Base-by-base conservation (phyloP, 202 grass and related monocot species). In the Brachypodium distachyon region DNA sequence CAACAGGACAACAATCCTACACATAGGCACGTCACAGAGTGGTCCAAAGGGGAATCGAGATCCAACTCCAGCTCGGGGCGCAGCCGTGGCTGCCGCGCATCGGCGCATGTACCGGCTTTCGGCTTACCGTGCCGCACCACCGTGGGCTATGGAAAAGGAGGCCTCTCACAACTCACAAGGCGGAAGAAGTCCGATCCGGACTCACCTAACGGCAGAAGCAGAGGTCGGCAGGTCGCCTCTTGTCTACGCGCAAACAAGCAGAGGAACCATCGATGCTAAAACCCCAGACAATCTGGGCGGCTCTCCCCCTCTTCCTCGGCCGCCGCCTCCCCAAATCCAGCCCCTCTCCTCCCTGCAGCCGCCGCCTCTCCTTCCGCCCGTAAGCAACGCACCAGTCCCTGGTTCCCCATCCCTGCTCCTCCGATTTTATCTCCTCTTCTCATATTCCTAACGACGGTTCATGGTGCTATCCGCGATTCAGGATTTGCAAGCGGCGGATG, bases 401-500 rank as follows among this genome's bases (percentile, higher is more conserved):
- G 26, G 71, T 34, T 9, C 29, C 18, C 12, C 6, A 19, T 25
- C 44, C 53, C 19, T 12, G 3, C 10, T 2, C 14, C 47, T 33
- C 47, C 6, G 36, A 32, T 66, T 29, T 26, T 12, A 43, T 65
- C 25, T 34, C 37, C 31, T 54, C 23, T 77, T 81, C 67, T 55
- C 31, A 58, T 47, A 26, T 49, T 79, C 64, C 44, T 27, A 64
- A 76, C 48, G 73, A 25, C 14, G 67, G 18, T 60, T 77, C n/a
- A n/a, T n/a, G n/a, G n/a, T n/a, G n/a, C n/a, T n/a, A n/a, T n/a
- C n/a, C n/a, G n/a, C n/a, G n/a, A n/a, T n/a, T n/a, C 70, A 90
- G 91, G 36, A 46, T 83, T 39, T 90, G 81, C 74, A 93, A 76
- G 62, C 74, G 82, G 68, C 60, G 73, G 78, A 90, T 90, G 87